Evolutionary conservation across 1,139 yeast species (phyloP).

Genomic region (Zygosaccharomyces pseudobailii): DNA sequence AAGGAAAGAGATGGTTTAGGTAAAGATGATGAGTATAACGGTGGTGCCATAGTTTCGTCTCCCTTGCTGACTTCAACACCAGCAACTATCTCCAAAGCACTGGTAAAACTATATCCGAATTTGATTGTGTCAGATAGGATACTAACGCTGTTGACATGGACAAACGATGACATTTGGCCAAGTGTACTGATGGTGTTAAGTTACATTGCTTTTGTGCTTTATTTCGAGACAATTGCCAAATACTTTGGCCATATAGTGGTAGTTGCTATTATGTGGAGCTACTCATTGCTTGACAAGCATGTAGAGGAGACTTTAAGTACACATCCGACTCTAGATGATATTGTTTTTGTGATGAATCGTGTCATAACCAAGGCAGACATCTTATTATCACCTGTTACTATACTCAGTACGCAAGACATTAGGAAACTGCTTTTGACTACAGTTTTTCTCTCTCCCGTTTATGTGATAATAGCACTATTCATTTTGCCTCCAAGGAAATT

Average conservation of each 20-base stretch:
- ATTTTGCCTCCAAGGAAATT: conserved; percentile 68
- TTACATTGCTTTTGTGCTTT: conserved; percentile 58
- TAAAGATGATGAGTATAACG: conserved; percentile 11
- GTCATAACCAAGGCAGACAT: conserved; percentile 74
- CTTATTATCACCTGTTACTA: conserved; percentile 71
- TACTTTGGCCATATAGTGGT: conserved; percentile 78
- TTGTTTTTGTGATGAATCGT: conserved; percentile 73
- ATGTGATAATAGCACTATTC: conserved; percentile 65
- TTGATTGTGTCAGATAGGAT: conserved; percentile 64
- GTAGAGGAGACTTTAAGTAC: conserved; percentile 50
- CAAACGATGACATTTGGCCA: conserved; percentile 78
- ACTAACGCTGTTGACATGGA: conserved; percentile 82
- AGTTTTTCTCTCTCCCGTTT: conserved; percentile 77
- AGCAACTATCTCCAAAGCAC: conserved; percentile 80
- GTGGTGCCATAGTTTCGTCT: conserved; percentile 37
- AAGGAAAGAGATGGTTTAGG: conserved; percentile 16
- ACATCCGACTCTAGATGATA: conserved; percentile 83
- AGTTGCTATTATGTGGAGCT: conserved; percentile 62
- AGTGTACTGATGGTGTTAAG: conserved; percentile 58
- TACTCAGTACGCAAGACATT: conserved; percentile 71
- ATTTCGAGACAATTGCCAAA: conserved; percentile 65
- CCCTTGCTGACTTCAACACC: conserved; percentile 81
- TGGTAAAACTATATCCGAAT: conserved; percentile 80
- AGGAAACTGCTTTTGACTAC: conserved; percentile 78
- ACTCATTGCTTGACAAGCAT: conserved; percentile 55